phyloP scores from a whole-genome alignment of 2,329 filamentous ascomycete genomes.

The Arthrinium phaeospermum region DNA sequence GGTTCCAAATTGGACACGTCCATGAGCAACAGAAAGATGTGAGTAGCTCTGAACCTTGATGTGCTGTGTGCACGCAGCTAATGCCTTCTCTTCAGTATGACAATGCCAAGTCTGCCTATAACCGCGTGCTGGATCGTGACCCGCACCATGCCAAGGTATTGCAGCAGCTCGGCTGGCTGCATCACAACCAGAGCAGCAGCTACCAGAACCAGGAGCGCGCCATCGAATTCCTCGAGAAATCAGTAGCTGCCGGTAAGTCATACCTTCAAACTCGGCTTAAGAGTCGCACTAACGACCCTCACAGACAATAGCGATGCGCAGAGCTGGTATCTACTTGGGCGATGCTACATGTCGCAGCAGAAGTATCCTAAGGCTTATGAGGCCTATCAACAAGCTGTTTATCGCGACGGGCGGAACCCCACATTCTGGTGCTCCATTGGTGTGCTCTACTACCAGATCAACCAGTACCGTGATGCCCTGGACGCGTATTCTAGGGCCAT shows the following conservation, averaged over 20 bases:
- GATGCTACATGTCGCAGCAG: slow-evolving; percentile 99
- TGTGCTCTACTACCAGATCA: slow-evolving; percentile 99
- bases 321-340: slow-evolving; percentile 96
- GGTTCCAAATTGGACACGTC: slow-evolving; percentile 99
- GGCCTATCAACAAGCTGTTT: slow-evolving; percentile 97
- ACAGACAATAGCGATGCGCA: slow-evolving; percentile 92
- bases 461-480: slow-evolving; percentile 96
- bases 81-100: slow-evolving; percentile 72
- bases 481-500: slow-evolving; percentile 98
- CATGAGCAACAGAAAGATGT: slow-evolving; percentile 99
- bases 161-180: slow-evolving; percentile 96
- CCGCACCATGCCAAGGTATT: slow-evolving; percentile 97
- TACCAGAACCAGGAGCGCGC: slow-evolving; percentile 94
- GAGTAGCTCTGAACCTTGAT: slow-evolving; percentile 47
- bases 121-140: slow-evolving; percentile 90
- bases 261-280: slow-evolving; percentile 19
- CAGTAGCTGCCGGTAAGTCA: slow-evolving; percentile 82
- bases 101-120: slow-evolving; percentile 88
- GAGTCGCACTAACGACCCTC: slow-evolving; percentile 22
- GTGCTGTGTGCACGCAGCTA: slow-evolving; percentile 33
- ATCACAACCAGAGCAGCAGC: slow-evolving; percentile 92
- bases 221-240: slow-evolving; percentile 97
- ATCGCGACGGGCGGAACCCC: slow-evolving; percentile 94
- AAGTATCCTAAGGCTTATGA: slow-evolving; percentile 99
- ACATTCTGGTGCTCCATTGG: slow-evolving; percentile 99